Evolutionary conservation across 148 eudicot genomes (phyloP), one percentile per base, ranked within the genome.

Genomic region (Rhododendron henanense): DNA sequence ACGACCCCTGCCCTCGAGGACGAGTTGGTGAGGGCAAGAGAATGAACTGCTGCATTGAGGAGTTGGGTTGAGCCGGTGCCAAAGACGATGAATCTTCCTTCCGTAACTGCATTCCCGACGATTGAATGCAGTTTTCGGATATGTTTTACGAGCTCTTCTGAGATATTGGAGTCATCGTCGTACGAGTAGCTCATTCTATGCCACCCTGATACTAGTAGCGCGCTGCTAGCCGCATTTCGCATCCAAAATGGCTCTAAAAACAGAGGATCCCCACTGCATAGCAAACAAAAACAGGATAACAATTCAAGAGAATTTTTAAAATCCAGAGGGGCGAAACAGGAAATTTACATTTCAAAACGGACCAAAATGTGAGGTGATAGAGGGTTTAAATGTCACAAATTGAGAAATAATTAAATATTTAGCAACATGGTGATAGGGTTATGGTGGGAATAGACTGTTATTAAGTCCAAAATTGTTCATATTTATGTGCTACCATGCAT

Each of bases 61-160:
- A 92, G 91, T 53, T 88, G 90, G 28, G 92, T 85, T 14, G 92
- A 90, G 33, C 94, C 94, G 0, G 87, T 65, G 4, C 94, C 94
- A 76, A 90, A 89, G 21, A 92, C 65, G n/a, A 89, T 75, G 82
- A 81, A 83, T 25, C 79, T 90, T 23, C 78, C 91, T 5, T 79
- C 18, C 28, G 92, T 89, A 19, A 84, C 81, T 80, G 90, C 94
- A 71, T 92, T 90, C 9, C 90, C 88, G 1, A 59, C 86, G 2
- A 83, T 83, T 1, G 78, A 83, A 83, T 92, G 94, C 3, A 92
- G 9, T 82, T 84, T 83, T 14, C 83, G 80, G 47, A 92, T 86
- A 18, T 81, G 82, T 13, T 83, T 88, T 78, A 86, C 83, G 10
- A 92, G 90, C 51, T 86, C 84, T 19, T 28, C 1, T 0, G 93